phyloP scores from a whole-genome alignment of 169 alveolate genomes.

The Plasmodium cynomolgi region DNA sequence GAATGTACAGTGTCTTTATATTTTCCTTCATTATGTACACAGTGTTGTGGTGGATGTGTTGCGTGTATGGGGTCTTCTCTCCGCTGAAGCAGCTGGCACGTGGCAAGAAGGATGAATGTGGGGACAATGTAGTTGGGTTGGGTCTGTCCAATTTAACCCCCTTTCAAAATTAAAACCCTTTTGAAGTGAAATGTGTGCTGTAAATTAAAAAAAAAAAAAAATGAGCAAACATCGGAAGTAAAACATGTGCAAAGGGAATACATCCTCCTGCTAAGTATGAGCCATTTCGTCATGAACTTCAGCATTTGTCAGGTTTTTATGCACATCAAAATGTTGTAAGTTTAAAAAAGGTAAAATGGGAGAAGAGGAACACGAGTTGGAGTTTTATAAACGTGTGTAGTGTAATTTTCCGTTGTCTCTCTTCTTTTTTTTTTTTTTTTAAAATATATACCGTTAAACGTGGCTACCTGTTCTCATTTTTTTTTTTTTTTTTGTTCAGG shows the following conservation, averaged over 20 bases:
- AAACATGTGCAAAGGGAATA: neutral
- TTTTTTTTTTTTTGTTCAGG: slow-evolving; percentile 3
- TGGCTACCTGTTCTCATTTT: neutral
- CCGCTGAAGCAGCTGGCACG: neutral
- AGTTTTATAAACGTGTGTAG: neutral
- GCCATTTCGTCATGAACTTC: neutral
- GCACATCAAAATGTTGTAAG: neutral
- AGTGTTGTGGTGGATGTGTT: neutral
- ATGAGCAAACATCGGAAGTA: neutral
- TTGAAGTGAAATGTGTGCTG: neutral
- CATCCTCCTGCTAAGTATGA: neutral
- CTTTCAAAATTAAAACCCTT: neutral
- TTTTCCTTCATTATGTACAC: slow-evolving; percentile 46
- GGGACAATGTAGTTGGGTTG: neutral
- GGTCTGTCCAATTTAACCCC: neutral
- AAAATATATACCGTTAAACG: neutral
- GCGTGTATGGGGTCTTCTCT: neutral
- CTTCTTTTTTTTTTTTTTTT: neutral
- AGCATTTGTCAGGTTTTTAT: neutral
- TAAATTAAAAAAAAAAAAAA: slow-evolving; percentile 2
- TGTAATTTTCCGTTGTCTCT: neutral
- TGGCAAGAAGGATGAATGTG: neutral
- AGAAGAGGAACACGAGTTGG: slow-evolving; percentile 5
- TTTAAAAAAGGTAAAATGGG: neutral
- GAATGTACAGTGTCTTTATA: slow-evolving; percentile 71